phyloP scores from a whole-genome alignment of 371 early-diverging fungal genomes.

The Mucor velutinosus region DNA sequence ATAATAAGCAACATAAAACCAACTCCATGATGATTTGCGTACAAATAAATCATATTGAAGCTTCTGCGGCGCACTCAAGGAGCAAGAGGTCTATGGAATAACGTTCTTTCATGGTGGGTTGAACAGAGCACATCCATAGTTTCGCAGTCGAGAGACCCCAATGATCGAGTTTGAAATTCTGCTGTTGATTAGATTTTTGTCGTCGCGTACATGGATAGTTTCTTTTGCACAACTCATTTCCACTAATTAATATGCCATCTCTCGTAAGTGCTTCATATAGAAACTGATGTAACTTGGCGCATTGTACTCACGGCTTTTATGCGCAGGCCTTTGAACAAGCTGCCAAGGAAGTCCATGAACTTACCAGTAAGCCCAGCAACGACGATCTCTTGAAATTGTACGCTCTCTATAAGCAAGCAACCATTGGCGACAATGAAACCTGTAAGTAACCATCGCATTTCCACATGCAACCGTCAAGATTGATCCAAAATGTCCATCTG shows the following conservation, averaged over 20 bases:
- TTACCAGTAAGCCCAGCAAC: constrained; percentile 64
- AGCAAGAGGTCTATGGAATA: no score
- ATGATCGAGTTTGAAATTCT: not conserved
- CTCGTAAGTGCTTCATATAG: constrained; percentile 8
- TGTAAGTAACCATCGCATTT: constrained; percentile 22
- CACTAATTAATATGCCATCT: constrained; percentile 16
- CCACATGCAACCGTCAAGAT: not conserved
- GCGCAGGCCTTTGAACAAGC: constrained; percentile 55
- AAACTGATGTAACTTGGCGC: not conserved
- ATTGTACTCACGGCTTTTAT: not conserved
- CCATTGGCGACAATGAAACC: constrained; percentile 74
- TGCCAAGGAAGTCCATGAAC: constrained; percentile 59
- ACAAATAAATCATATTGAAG: not conserved
- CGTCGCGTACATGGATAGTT: not conserved
- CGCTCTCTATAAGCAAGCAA: constrained; percentile 85
- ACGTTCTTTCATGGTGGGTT: no score
- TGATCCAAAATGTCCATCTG: not conserved
- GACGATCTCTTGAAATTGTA: constrained; percentile 79
- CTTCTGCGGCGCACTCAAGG: no score
- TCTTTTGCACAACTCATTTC: not conserved
- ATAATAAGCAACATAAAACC: not conserved
- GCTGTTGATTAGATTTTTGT: not conserved
- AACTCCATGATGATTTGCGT: not conserved
- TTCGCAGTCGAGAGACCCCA: not conserved
- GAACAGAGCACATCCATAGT: not conserved